Evolutionary conservation across 2,329 filamentous ascomycete species (phyloP), one percentile per base, ranked within the genome.

Genomic region (Claviceps humidiphila): DNA sequence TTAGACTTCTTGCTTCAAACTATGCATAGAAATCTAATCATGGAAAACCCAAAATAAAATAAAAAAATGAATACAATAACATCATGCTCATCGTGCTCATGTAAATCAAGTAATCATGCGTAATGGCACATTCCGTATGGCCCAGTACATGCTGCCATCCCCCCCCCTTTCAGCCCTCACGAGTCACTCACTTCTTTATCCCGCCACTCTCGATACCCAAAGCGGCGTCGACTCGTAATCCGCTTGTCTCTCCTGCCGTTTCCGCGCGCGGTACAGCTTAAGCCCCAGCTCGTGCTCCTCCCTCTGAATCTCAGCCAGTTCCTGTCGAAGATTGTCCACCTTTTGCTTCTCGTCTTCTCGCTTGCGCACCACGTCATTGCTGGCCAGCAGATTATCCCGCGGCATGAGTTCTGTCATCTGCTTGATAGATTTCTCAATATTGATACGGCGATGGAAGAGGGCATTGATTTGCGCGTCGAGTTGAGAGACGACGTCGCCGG

Each of bases 401-500:
- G 85, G 85, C 74, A 89, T 85, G 54, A 89, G 75, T 64, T 88
- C 81, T 54, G 82, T 88, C 74, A 91, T 82, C 65, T 91, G 85
- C 56, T 78, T 73, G 63, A 93, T 87, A 55, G 84, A 81, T 24
- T 75, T 81, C 62, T 80, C 77, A 61, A 91, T 80, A 67, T 90
- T 91, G 55, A 76, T 72, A 51, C 83, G 80, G 45, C 86, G 80
- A 61, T 85, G 81, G 1, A 73, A 72, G 7, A 93, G 75, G 48
- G 78, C 75, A 43, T 81, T 74, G 34, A 87, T 77, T 59, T 80
- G 77, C 4, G 82, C 79, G 60, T 85, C 79, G 24, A 93, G 74
- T 55, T 77, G 74, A 9, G 80, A 75, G 16, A 91, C 78, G 30
- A 83, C 82, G 62, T 84, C 82, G 39, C 77, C 72, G 2, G 79